These are phyloP conservation scores for Endothia cerciana DNA, from an alignment of 2,329 filamentous ascomycete genomes.

Conservation along the genomic window DNA sequence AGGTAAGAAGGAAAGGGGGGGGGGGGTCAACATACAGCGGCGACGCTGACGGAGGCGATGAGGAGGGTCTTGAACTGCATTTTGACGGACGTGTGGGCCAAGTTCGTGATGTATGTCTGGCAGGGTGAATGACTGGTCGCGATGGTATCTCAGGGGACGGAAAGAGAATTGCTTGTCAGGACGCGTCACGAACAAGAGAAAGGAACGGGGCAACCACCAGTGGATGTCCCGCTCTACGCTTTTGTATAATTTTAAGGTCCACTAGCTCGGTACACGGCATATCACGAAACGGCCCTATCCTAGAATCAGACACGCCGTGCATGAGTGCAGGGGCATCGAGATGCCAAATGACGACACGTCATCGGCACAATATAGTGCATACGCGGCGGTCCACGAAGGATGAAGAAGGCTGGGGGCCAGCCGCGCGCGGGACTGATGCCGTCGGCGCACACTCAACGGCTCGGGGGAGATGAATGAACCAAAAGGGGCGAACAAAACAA, in stretches of 20 bases:
- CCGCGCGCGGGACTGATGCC: not conserved
- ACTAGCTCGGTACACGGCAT: constrained; percentile 11
- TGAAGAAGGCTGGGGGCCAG: not conserved
- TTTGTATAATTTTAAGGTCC: constrained; percentile 10
- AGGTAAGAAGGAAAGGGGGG: not conserved
- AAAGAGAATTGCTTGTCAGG: not conserved
- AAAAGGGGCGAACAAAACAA: not conserved
- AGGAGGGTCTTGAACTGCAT: constrained; percentile 28
- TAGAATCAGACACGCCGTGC: not conserved
- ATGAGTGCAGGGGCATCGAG: not conserved
- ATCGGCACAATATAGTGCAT: constrained; percentile 5
- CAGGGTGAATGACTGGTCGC: not conserved
- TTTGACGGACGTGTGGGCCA: constrained; percentile 3
- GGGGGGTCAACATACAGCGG: constrained; percentile 8
- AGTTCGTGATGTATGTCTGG: not conserved
- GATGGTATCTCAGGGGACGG: not conserved
- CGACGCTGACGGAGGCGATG: constrained; percentile 15
- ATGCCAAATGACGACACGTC: constrained; percentile 6
- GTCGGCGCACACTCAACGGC: not conserved
- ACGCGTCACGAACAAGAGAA: constrained; percentile 3
- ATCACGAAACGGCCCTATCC: constrained; percentile 10
- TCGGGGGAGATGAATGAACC: not conserved
- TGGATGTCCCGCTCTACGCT: not conserved
- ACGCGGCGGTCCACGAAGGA: not conserved
- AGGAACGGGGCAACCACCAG: not conserved